Percentiles rank a stretch among this genome's conserved stretches.
Conservation (phyloP, 169 alveolate genomes). For the Plasmodium blacklocki region DNA sequence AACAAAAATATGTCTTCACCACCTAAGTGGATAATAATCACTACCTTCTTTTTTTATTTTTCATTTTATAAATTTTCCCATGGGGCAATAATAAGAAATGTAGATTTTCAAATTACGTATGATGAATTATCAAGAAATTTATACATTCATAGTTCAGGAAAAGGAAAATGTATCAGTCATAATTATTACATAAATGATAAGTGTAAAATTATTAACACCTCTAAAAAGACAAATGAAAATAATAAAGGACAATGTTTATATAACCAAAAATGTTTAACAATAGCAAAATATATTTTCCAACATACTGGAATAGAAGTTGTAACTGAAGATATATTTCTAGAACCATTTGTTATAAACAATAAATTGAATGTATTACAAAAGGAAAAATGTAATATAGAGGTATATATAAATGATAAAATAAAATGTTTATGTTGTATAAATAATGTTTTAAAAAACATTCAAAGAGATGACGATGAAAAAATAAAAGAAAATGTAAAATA, state of each 20-base stretch:
- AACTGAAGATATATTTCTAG: conserved; percentile 12
- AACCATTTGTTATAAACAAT: background rate
- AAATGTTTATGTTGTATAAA: conserved; percentile 58
- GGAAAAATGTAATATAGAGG: conserved; percentile 37
- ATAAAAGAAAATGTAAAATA: background rate
- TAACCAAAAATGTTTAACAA: conserved; percentile 16
- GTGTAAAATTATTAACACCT: conserved; percentile 33
- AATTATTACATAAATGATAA: conserved; percentile 45
- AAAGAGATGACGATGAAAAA: background rate
- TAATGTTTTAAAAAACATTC: background rate
- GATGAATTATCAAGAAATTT: conserved; percentile 36
- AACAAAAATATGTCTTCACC: too few relatives aligned
- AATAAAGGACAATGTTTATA: conserved; percentile 13
- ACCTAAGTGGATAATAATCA: too few relatives aligned
- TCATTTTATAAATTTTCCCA: too few relatives aligned
- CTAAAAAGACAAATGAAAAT: conserved; percentile 15
- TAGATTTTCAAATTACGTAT: conserved; percentile 32
- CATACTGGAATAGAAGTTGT: conserved; percentile 9
- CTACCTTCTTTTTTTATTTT: too few relatives aligned
- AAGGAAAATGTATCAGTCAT: conserved; percentile 28
- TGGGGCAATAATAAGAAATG: conserved; percentile 2
- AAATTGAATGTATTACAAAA: background rate
- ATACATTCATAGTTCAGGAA: conserved; percentile 8
- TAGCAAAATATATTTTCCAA: conserved; percentile 44
- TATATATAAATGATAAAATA: conserved; percentile 52